Conservation (phyloP, 2,329 filamentous ascomycete species). For the Epichloe gansuensis region DNA sequence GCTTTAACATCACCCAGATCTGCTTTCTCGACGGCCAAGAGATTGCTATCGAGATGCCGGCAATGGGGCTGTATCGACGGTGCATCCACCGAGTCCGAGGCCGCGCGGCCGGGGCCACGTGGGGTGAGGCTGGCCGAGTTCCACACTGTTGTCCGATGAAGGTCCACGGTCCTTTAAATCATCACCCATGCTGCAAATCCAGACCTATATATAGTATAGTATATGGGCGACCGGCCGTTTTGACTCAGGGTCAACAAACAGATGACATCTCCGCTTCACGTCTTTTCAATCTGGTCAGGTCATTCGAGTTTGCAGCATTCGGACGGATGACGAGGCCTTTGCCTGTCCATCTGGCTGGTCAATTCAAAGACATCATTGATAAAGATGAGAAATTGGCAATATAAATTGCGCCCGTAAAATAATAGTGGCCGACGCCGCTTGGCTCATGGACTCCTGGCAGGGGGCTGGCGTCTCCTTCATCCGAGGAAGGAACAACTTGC, state of each 20-base stretch:
- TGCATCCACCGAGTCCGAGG: too few species aligned
- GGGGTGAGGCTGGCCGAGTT: slow-evolving; percentile 14
- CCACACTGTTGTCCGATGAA: neutral
- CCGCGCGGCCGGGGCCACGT: too few species aligned
- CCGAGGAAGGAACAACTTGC: too few species aligned
- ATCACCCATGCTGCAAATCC: neutral
- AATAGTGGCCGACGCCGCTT: neutral
- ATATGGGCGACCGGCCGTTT: neutral
- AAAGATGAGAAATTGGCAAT: neutral
- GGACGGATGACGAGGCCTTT: neutral
- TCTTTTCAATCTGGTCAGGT: neutral
- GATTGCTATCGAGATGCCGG: too few species aligned
- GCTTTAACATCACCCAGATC: too few species aligned
- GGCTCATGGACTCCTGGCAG: neutral
- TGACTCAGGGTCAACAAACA: neutral
- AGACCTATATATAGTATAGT: too few species aligned
- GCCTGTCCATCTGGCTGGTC: neutral
- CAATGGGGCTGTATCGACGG: too few species aligned
- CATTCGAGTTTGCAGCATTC: neutral
- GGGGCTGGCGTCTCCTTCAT: too few species aligned
- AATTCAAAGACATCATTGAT: neutral
- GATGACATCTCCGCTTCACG: neutral
- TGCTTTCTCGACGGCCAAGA: too few species aligned
- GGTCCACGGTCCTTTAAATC: neutral
- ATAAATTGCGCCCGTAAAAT: neutral